Evolutionary conservation across 169 alveolate genomes (phyloP).

Genomic region (Plasmodium blacklocki): DNA sequence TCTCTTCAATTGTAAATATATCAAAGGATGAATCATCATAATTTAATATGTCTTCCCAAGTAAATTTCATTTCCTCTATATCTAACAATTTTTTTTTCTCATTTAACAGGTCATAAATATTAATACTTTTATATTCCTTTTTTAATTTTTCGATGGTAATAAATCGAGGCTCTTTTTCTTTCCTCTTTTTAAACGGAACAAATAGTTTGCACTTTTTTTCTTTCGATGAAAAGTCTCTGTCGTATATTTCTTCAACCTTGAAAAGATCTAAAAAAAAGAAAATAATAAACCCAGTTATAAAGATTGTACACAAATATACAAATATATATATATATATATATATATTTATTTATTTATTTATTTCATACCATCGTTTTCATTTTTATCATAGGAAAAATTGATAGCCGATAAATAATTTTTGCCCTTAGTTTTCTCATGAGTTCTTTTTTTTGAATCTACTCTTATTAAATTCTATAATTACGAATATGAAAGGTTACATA

Average conservation of each 20-base stretch:
- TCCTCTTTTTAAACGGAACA: constrained; percentile 57
- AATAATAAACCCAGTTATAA: not conserved
- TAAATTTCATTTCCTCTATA: constrained; percentile 48
- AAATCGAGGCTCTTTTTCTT: constrained; percentile 71
- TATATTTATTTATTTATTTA: not conserved
- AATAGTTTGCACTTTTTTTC: constrained; percentile 73
- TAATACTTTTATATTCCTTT: constrained; percentile 62
- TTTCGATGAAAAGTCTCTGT: constrained; percentile 66
- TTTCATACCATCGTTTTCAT: constrained; percentile 41
- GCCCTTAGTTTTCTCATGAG: constrained; percentile 28
- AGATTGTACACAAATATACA: not conserved
- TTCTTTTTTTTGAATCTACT: constrained; percentile 19
- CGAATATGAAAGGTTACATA: constrained; percentile 11
- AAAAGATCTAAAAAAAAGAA: constrained; percentile 22
- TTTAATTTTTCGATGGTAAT: constrained; percentile 73
- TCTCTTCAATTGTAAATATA: constrained; percentile 67
- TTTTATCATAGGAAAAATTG: constrained; percentile 32
- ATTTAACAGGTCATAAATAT: constrained; percentile 58
- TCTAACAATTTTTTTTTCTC: constrained; percentile 50
- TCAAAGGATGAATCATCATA: constrained; percentile 72
- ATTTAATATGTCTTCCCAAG: constrained; percentile 73
- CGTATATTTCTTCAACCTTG: constrained; percentile 46
- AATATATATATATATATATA: not conserved
- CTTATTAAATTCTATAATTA: constrained; percentile 57
- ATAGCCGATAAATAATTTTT: constrained; percentile 60